A percentile compares a stretch with the other conserved stretches of the same genome.
These are phyloP conservation scores for Lizonia empirigonia DNA, from an alignment of 2,329 filamentous ascomycete genomes.

Conservation along the genomic window DNA sequence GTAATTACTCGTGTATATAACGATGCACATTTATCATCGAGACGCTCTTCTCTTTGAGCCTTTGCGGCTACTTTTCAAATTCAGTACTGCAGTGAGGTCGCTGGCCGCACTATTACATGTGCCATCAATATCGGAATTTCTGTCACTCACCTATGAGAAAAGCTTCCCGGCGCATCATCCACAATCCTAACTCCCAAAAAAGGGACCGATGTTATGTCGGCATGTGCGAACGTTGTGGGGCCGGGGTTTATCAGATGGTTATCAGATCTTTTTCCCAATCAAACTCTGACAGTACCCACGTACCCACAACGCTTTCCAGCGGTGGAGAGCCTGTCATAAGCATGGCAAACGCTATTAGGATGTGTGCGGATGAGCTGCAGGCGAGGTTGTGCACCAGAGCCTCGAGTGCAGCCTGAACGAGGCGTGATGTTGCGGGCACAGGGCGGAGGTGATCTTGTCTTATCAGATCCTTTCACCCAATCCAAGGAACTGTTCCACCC, in stretches of 20 bases:
- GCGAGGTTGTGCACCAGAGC: too few species aligned
- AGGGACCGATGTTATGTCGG: neutral
- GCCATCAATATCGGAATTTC: too few species aligned
- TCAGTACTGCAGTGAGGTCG: too few species aligned
- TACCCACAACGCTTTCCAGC: neutral
- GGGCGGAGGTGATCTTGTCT: slow-evolving; percentile 39
- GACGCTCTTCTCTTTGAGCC: neutral
- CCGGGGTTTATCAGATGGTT: slow-evolving; percentile 14
- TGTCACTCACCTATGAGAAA: too few species aligned
- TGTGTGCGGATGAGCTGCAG: neutral
- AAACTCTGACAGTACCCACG: neutral
- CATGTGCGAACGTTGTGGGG: slow-evolving; percentile 3
- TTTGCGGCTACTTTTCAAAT: too few species aligned
- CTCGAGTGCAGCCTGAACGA: neutral
- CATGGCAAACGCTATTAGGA: neutral
- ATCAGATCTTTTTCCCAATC: slow-evolving; percentile 3
- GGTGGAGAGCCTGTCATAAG: neutral
- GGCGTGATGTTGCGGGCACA: slow-evolving; percentile 19
- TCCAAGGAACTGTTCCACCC: slow-evolving; percentile 21
- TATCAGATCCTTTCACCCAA: slow-evolving; percentile 34
- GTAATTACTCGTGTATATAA: neutral
- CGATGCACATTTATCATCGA: neutral
- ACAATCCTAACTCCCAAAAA: too few species aligned
- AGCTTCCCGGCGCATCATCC: too few species aligned
- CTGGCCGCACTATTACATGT: too few species aligned